phyloP scores from a whole-genome alignment of 176 grass and related monocot genomes.

The Lolium multiflorum region DNA sequence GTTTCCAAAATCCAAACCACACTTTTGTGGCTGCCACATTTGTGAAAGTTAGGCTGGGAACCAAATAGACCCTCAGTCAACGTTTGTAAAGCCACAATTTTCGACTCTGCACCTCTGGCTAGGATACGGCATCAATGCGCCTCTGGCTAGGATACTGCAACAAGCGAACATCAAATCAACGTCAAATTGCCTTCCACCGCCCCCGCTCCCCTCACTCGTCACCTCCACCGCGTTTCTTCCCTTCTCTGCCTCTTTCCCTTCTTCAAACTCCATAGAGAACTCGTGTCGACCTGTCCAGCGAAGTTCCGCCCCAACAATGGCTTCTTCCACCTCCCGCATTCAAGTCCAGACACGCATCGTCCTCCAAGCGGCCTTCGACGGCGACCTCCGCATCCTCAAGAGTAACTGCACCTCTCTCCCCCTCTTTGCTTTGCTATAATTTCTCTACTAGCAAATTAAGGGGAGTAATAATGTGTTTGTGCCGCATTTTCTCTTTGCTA shows the following conservation, averaged over 20 bases:
- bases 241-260: not conserved
- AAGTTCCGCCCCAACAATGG: not conserved
- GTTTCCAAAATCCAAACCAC: no score
- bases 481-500: not conserved
- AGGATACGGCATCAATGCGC: not conserved
- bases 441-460: not conserved
- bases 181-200: not conserved
- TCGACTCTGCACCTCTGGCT: no score
- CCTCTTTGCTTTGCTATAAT: not conserved
- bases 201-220: not conserved
- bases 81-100: no score
- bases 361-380: conserved; percentile 22
- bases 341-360: not conserved
- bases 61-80: no score
- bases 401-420: conserved; percentile 1
- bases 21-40: no score
- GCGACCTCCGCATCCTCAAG: conserved; percentile 38
- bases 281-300: not conserved
- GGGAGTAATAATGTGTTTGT: not conserved
- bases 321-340: not conserved
- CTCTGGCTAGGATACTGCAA: not conserved
- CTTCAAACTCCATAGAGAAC: not conserved
- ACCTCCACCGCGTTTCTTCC: not conserved
- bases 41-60: no score
- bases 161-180: not conserved